Evolutionary conservation across 345 rosid species (phyloP).

Genomic region (Salix udensis): DNA sequence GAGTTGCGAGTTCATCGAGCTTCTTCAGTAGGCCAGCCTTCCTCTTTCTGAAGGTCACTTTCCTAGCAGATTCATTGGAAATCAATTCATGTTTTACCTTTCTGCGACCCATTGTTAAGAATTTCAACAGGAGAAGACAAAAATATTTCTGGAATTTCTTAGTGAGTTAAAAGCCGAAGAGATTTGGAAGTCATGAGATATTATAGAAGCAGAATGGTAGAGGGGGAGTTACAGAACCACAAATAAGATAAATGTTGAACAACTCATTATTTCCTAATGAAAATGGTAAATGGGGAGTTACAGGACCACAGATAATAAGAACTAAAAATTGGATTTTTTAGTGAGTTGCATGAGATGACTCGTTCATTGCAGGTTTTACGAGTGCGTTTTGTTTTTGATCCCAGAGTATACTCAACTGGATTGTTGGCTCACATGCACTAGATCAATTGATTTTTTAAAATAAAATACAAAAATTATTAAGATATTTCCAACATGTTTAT

Average conservation of each 20-base stretch:
- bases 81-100: slow-evolving; percentile 37
- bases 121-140: background rate
- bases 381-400: no score
- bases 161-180: background rate
- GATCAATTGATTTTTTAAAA: no score
- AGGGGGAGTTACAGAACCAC: no score
- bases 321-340: no score
- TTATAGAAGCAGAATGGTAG: no score
- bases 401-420: no score
- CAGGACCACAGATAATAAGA: background rate
- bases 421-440: no score
- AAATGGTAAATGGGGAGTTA: background rate
- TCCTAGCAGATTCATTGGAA: slow-evolving; percentile 32
- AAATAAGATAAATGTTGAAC: background rate
- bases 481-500: no score
- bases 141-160: background rate
- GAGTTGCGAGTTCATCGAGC: slow-evolving; percentile 37
- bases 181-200: no score
- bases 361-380: no score
- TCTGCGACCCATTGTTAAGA: slow-evolving; percentile 31
- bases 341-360: no score
- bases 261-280: background rate
- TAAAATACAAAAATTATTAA: no score
- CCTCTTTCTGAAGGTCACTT: slow-evolving; percentile 36
- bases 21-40: slow-evolving; percentile 45